Evolutionary conservation across 306 rosid species (phyloP), one percentile per base, ranked within the genome.

Genomic region (Cicer chorassanicum): DNA sequence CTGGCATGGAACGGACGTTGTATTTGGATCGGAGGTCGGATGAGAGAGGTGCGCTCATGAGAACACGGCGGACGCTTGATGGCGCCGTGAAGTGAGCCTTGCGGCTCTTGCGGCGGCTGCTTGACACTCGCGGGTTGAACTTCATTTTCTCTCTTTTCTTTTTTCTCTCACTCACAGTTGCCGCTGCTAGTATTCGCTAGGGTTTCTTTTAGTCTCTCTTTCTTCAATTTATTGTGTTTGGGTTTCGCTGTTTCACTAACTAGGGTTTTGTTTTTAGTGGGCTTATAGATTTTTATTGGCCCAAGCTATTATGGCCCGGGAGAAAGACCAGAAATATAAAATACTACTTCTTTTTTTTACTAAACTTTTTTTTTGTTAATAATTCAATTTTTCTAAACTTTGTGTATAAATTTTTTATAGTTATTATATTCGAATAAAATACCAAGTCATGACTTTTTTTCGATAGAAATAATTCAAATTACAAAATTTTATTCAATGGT

Each of bases 81-180:
- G 98, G 92, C 16, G 98, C 98, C 2, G 93, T 80, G 89, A 92
- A 92, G 62, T 92, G 98, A 0, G 98, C 98, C 94, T 90, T 90
- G 1, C 98, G 88, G 82, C 77, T 90, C 94, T 92, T 92, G 49
- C 96, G 92, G 59, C 98, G 84, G 60, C 96, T 88, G 89, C 94
- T 87, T 0, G 96, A 77, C 0, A 92, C 98, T 34, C 92, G 10
- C 0, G 96, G 96, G 6, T 92, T 92, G 78, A 76, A 86, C 92
- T 92, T 92, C 98, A 92, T 92, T 70, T 50, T 84, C 29, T 53
- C 76, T 34, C 13, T 16, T 53, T 0, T 2, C n/a, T 4, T 18
- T 13, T 2, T 5, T 6, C 38, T 14, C 72, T 11, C 68, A n/a
- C 65, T 54, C 41, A 29, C 50, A 4, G 49, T 38, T 40, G 78